Evolutionary conservation across 2,329 filamentous ascomycete genomes (phyloP).

Genomic region (Arthrobotrys conoides): DNA sequence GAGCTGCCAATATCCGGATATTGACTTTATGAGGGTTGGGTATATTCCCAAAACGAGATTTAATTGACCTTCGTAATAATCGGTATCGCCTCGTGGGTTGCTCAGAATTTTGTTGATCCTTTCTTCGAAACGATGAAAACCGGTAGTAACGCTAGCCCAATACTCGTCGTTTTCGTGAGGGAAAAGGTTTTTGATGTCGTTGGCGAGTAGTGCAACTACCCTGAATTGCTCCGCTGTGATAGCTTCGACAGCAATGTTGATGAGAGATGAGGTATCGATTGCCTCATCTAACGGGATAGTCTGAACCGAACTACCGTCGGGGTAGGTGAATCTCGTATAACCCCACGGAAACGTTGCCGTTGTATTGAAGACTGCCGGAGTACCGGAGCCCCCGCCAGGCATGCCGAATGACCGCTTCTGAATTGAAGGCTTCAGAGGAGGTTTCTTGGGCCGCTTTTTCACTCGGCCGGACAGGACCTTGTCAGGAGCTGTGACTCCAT

Average conservation of each 20-base stretch:
- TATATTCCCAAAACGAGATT: background rate
- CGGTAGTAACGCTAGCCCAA: background rate
- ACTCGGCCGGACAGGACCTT: background rate
- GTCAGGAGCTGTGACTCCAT: too few species aligned
- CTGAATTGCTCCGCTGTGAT: background rate
- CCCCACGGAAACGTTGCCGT: constrained; percentile 13
- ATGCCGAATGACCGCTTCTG: too few species aligned
- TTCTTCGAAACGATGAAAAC: background rate
- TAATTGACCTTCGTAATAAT: background rate
- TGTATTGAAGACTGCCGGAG: constrained; percentile 16
- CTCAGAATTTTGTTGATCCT: background rate
- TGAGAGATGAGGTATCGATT: background rate
- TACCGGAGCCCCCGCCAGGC: background rate
- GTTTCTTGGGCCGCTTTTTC: background rate
- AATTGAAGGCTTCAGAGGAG: background rate
- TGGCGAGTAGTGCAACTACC: background rate
- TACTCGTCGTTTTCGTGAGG: constrained; percentile 10
- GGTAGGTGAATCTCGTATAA: background rate
- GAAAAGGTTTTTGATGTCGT: constrained; percentile 9
- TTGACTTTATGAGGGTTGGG: background rate
- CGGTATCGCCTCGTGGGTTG: background rate
- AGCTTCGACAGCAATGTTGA: background rate
- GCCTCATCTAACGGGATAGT: background rate
- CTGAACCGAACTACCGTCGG: background rate
- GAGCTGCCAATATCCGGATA: background rate